phyloP scores from a whole-genome alignment of 2,329 filamentous ascomycete species.

The Clonostachys solani region DNA sequence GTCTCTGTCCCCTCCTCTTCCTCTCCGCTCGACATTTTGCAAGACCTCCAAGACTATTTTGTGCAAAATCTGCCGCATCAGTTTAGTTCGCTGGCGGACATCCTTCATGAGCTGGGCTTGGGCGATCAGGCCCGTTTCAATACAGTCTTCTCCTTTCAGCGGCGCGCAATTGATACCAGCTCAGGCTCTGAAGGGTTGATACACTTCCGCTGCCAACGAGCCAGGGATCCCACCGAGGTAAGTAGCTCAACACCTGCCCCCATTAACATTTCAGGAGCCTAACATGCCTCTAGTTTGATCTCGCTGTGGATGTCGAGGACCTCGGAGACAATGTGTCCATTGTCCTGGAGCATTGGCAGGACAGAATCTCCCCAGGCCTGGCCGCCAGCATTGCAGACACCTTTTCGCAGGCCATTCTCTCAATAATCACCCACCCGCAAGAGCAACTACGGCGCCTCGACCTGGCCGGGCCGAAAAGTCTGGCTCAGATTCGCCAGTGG shows the following conservation, averaged over 20 bases:
- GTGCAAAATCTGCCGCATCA: conserved; percentile 1
- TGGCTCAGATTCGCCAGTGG: background rate
- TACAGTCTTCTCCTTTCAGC: conserved; percentile 4
- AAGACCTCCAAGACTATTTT: conserved; percentile 15
- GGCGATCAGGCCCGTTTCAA: conserved; percentile 3
- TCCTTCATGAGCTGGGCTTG: conserved; percentile 1
- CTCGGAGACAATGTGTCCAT: conserved; percentile 3
- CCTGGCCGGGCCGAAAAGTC: no score
- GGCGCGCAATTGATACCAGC: no score
- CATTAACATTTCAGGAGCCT: no score
- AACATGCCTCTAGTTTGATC: no score
- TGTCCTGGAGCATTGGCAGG: conserved; percentile 13
- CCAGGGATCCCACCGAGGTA: no score
- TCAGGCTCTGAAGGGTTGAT: no score
- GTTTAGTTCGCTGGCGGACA: conserved; percentile 2
- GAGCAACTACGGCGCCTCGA: no score
- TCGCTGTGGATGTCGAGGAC: no score
- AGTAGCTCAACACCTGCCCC: no score
- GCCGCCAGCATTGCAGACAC: conserved; percentile 11
- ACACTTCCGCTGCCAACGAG: no score
- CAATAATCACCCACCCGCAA: no score
- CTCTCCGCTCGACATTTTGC: background rate
- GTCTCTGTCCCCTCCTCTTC: background rate
- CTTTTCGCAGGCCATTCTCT: conserved; percentile 3
- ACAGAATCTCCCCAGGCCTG: conserved; percentile 10